A percentile compares a stretch with the other conserved stretches of the same genome.
These are phyloP conservation scores for Chytriomyces sp. DNA, from an alignment of 192 early-diverging fungal species.

Conservation along the genomic window DNA sequence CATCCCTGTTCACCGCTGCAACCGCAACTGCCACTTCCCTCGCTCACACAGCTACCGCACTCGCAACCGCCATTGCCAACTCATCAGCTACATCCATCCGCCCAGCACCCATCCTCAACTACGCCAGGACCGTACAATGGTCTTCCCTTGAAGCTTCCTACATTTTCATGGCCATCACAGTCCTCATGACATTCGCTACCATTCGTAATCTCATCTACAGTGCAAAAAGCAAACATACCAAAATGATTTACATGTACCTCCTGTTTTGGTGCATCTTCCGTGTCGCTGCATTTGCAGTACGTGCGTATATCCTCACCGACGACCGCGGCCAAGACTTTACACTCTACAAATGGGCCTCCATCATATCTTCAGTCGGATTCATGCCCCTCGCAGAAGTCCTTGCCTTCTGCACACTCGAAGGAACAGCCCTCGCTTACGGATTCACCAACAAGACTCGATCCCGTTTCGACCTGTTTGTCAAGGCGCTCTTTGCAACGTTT, in stretches of 20 bases:
- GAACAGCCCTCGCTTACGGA: conserved; percentile 10
- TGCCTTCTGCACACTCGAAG: not conserved
- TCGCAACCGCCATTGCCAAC: no score
- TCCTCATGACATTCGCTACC: not conserved
- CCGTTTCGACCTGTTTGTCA: not conserved
- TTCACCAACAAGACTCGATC: not conserved
- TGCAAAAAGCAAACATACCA: conserved; percentile 19
- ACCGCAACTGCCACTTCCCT: no score
- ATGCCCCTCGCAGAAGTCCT: conserved; percentile 29
- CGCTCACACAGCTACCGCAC: no score
- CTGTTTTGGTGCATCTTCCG: conserved; percentile 14
- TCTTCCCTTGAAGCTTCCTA: not conserved
- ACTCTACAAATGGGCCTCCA: conserved; percentile 3
- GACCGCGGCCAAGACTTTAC: conserved; percentile 1
- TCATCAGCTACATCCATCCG: not conserved
- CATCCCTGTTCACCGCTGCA: no score
- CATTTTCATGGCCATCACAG: conserved; percentile 2
- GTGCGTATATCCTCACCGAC: not conserved
- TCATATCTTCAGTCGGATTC: conserved; percentile 17
- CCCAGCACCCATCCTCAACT: conserved; percentile 21
- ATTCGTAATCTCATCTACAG: conserved; percentile 5
- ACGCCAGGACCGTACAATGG: not conserved
- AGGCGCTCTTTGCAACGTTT: conserved; percentile 4
- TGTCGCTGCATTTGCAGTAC: conserved; percentile 17
- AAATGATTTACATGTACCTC: conserved; percentile 10